A percentile compares a stretch with the other conserved stretches of the same genome.
Evolutionary conservation across 2,329 filamentous ascomycete species (phyloP).

Genomic region (Talaromyces islandicus): DNA sequence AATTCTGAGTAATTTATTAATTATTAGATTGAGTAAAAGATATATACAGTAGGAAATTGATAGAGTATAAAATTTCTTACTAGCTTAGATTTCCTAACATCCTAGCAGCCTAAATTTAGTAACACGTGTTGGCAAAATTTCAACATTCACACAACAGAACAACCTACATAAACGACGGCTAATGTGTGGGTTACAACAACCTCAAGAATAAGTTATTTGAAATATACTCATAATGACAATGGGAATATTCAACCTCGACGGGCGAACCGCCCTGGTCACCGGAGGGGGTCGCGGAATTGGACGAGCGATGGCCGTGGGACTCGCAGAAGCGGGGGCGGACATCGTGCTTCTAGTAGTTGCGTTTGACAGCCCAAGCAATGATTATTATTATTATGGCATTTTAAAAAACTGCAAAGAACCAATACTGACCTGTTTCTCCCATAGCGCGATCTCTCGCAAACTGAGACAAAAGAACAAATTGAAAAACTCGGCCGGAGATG

Average conservation of each 20-base stretch:
- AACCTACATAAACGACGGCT: not conserved
- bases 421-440: not conserved
- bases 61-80: too few relatives aligned
- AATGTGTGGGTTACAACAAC: not conserved
- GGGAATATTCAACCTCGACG: slow-evolving; percentile 5
- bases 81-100: too few relatives aligned
- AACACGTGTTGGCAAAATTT: too few relatives aligned
- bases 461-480: not conserved
- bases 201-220: not conserved
- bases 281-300: slow-evolving; percentile 27
- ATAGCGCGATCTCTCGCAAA: not conserved
- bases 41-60: too few relatives aligned
- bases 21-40: too few relatives aligned
- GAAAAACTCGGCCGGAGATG: not conserved
- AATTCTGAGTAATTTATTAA: too few relatives aligned
- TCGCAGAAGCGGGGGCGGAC: slow-evolving; percentile 29
- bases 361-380: not conserved
- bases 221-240: not conserved
- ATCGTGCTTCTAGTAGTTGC: slow-evolving; percentile 16
- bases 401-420: not conserved
- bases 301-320: slow-evolving; percentile 23
- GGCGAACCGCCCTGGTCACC: slow-evolving; percentile 25
- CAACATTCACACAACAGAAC: not conserved
- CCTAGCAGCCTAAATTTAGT: too few relatives aligned
- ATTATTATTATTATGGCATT: not conserved